phyloP scores from a whole-genome alignment of 768 basidiomycete species.

The Leccinum variicolor region DNA sequence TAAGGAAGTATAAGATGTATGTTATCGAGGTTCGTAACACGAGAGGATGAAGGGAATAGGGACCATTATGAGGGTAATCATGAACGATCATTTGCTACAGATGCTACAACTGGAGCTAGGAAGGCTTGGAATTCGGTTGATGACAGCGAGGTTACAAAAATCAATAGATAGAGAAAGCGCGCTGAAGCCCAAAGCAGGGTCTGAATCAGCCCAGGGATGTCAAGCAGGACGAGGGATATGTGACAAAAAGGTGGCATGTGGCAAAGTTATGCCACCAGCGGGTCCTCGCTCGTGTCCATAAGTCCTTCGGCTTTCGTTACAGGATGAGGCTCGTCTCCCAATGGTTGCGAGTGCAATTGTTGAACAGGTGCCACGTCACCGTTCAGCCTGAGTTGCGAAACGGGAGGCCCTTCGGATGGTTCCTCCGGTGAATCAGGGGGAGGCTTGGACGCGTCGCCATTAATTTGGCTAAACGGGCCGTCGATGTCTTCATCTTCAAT shows the following conservation, averaged over 20 bases:
- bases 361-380: slow-evolving; percentile 44
- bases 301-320: slow-evolving; percentile 62
- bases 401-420: slow-evolving; percentile 46
- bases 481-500: slow-evolving; percentile 33
- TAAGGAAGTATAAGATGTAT: slow-evolving; percentile 38
- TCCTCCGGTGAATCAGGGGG: slow-evolving; percentile 21
- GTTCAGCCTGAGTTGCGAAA: slow-evolving; percentile 44
- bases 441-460: slow-evolving; percentile 35
- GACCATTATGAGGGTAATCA: slow-evolving; percentile 34
- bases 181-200: slow-evolving; percentile 20
- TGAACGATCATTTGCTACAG: slow-evolving; percentile 33
- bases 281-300: slow-evolving; percentile 62
- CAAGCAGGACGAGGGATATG: slow-evolving; percentile 8
- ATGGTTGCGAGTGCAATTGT: slow-evolving; percentile 49
- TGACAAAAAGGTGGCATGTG: neutral
- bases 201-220: slow-evolving; percentile 9
- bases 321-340: slow-evolving; percentile 52
- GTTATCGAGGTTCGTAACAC: slow-evolving; percentile 27
- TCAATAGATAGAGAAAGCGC: slow-evolving; percentile 33
- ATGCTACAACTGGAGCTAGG: slow-evolving; percentile 29
- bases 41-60: slow-evolving; percentile 27
- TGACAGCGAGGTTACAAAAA: slow-evolving; percentile 28
- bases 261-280: slow-evolving; percentile 36
- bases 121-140: slow-evolving; percentile 20
- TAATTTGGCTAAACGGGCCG: slow-evolving; percentile 26